Percentiles rank a stretch among this genome's conserved stretches.
phyloP scores from a whole-genome alignment of 805 yeast species.

The Zygotorulaspora danielsina region DNA sequence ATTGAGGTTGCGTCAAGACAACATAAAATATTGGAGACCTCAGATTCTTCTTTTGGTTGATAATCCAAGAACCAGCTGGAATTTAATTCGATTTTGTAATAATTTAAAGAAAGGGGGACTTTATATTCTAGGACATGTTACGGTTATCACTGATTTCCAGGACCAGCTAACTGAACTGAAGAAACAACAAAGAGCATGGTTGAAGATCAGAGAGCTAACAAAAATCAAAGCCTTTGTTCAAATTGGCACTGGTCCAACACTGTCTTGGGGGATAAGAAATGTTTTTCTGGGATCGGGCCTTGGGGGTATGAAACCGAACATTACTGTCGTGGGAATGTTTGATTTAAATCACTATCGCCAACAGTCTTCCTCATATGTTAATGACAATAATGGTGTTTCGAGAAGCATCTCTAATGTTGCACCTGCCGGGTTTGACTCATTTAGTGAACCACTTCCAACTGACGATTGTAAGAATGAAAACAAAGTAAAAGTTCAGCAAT shows the following conservation, averaged over 20 bases:
- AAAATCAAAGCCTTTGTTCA: slow-evolving; percentile 92
- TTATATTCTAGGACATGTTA: slow-evolving; percentile 87
- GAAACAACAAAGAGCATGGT: slow-evolving; percentile 78
- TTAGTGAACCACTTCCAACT: slow-evolving; percentile 58
- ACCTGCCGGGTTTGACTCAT: slow-evolving; percentile 10
- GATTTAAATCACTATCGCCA: slow-evolving; percentile 44
- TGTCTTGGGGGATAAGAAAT: slow-evolving; percentile 94
- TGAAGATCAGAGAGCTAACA: slow-evolving; percentile 69
- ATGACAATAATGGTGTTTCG: slow-evolving; percentile 9
- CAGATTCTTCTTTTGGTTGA: slow-evolving; percentile 85
- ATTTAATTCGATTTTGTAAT: slow-evolving; percentile 85
- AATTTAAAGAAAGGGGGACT: slow-evolving; percentile 93
- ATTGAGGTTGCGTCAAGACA: slow-evolving; percentile 77
- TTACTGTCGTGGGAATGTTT: slow-evolving; percentile 85
- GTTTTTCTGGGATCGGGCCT: slow-evolving; percentile 89
- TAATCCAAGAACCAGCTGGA: slow-evolving; percentile 90
- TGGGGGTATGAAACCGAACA: slow-evolving; percentile 98
- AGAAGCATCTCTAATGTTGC: slow-evolving; percentile 7
- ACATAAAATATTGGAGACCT: slow-evolving; percentile 98
- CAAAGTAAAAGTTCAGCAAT: slow-evolving; percentile 65
- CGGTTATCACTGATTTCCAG: slow-evolving; percentile 54
- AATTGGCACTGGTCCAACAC: slow-evolving; percentile 76
- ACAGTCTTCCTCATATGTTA: slow-evolving; percentile 2
- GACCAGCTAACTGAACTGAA: slow-evolving; percentile 63
- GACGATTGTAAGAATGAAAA: slow-evolving; percentile 70